Conservation (phyloP, 2,329 filamentous ascomycete species). For the Ceratocystis cubensis region DNA sequence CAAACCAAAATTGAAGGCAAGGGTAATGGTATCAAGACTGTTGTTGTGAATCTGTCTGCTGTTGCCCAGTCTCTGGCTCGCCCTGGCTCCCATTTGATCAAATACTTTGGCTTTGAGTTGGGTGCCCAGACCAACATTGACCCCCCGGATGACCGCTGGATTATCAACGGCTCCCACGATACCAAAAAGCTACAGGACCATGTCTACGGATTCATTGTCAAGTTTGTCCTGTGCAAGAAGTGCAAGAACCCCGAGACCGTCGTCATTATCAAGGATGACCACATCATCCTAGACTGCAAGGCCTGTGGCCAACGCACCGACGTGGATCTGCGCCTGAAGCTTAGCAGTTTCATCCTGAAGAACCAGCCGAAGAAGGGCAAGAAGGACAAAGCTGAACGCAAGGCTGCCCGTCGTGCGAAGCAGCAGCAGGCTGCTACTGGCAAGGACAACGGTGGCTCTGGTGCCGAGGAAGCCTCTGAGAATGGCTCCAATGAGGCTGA, state of each 20-base stretch:
- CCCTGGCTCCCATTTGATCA: slow-evolving; percentile 91
- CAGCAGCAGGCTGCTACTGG: slow-evolving; percentile 52
- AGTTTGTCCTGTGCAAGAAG: slow-evolving; percentile 98
- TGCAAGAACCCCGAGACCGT: slow-evolving; percentile 99
- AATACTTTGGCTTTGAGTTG: slow-evolving; percentile 98
- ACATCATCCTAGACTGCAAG: slow-evolving; percentile 93
- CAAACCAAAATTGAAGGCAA: slow-evolving; percentile 99
- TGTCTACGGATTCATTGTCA: slow-evolving; percentile 95
- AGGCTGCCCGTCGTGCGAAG: slow-evolving; percentile 83
- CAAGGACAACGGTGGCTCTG: slow-evolving; percentile 50
- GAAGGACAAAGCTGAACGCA: slow-evolving; percentile 88
- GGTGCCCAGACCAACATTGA: slow-evolving; percentile 98
- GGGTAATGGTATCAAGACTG: slow-evolving; percentile 98
- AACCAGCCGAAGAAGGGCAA: slow-evolving; percentile 88
- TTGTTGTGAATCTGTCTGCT: slow-evolving; percentile 91
- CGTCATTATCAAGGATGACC: slow-evolving; percentile 84
- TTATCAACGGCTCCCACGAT: slow-evolving; percentile 98
- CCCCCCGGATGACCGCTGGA: slow-evolving; percentile 96
- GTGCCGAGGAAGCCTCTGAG: slow-evolving; percentile 41
- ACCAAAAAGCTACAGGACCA: slow-evolving; percentile 93
- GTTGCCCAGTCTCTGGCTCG: slow-evolving; percentile 86
- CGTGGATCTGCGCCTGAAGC: slow-evolving; percentile 86
- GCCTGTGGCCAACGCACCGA: slow-evolving; percentile 89
- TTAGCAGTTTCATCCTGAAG: slow-evolving; percentile 95
- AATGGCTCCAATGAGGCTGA: slow-evolving; percentile 40